phyloP scores from a whole-genome alignment of 768 basidiomycete species.

The Rhodotorula babjevae region DNA sequence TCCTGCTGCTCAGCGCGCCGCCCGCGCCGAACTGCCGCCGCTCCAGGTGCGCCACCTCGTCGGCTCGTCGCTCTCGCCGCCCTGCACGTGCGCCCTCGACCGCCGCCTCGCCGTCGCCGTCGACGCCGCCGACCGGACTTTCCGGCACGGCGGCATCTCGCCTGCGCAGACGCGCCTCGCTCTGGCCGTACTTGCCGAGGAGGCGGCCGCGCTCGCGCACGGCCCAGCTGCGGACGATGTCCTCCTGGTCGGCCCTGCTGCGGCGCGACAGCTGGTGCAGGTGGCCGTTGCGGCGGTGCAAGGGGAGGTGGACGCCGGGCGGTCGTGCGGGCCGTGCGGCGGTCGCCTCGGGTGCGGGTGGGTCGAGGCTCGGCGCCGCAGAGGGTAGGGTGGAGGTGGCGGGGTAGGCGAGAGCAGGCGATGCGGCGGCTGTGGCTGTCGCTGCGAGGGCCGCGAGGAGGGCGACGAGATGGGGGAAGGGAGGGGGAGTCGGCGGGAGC shows the following conservation, averaged over 20 bases:
- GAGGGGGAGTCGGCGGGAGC: not conserved
- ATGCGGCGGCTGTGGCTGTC: not conserved
- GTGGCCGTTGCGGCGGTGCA: constrained; percentile 22
- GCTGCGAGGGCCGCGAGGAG: not conserved
- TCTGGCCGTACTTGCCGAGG: constrained; percentile 19
- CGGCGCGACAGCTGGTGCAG: not conserved
- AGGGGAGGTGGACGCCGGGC: constrained; percentile 6
- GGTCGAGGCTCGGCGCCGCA: not conserved
- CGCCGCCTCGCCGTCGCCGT: no score
- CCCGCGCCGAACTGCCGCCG: not conserved
- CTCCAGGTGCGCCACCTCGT: not conserved
- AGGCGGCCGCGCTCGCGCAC: constrained; percentile 31
- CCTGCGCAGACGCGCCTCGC: constrained; percentile 13
- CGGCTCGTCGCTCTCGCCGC: no score
- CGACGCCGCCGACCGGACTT: not conserved
- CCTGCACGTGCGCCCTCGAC: no score
- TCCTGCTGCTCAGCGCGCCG: not conserved
- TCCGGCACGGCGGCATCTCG: not conserved
- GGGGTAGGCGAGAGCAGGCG: not conserved
- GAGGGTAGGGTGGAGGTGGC: not conserved
- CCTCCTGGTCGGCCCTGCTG: constrained; percentile 18
- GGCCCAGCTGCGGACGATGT: constrained; percentile 23
- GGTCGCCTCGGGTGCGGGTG: not conserved
- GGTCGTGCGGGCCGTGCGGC: not conserved
- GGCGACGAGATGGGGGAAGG: not conserved